These are phyloP conservation scores for Boletellus emodensis DNA, from an alignment of 768 basidiomycete species.

Conservation along the genomic window DNA sequence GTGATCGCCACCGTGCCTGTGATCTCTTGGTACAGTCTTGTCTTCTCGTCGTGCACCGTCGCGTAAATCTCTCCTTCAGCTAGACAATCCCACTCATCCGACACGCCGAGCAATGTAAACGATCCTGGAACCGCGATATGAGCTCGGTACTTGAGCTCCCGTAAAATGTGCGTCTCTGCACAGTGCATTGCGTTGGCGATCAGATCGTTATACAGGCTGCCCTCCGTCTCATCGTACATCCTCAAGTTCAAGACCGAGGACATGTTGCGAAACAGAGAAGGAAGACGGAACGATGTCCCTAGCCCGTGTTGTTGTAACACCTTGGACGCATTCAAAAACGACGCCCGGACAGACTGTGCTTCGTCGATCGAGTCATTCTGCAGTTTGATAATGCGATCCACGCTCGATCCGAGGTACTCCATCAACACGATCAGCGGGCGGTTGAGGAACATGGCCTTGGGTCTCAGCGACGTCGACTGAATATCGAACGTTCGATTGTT, in stretches of 20 bases:
- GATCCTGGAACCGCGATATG: constrained; percentile 48
- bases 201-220: constrained; percentile 32
- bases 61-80: constrained; percentile 47
- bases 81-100: constrained; percentile 47
- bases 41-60: constrained; percentile 33
- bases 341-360: constrained; percentile 32
- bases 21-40: constrained; percentile 22
- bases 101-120: constrained; percentile 50
- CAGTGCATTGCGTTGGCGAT: constrained; percentile 36
- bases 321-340: constrained; percentile 35
- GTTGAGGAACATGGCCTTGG: constrained; percentile 43
- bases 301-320: constrained; percentile 43
- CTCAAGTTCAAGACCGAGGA: constrained; percentile 29
- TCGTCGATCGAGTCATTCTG: constrained; percentile 38
- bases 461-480: constrained; percentile 41
- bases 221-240: constrained; percentile 12
- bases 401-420: constrained; percentile 40
- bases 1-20: constrained; percentile 43
- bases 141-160: constrained; percentile 49
- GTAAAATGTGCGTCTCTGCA: constrained; percentile 42
- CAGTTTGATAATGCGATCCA: constrained; percentile 31
- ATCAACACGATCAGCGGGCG: constrained; percentile 47
- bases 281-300: constrained; percentile 42
- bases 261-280: constrained; percentile 40
- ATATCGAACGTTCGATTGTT: constrained; percentile 43